A percentile compares a stretch with the other conserved stretches of the same genome.
phyloP scores from a whole-genome alignment of 202 grass and related monocot genomes.

The Bolboschoenoplectus hybrid region DNA sequence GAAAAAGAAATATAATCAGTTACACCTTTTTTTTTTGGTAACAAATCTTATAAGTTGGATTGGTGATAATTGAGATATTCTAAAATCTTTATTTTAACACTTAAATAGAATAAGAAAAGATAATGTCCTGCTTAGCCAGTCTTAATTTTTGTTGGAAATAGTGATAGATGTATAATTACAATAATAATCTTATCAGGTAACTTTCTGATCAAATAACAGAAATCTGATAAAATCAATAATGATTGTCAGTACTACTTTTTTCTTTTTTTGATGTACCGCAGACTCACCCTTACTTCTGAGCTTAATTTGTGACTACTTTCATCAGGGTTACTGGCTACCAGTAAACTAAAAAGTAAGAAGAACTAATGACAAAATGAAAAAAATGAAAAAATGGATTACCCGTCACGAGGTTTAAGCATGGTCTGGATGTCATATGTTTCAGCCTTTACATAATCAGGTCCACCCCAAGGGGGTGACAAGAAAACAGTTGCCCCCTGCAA shows the following conservation, averaged over 20 bases:
- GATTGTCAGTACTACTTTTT: no score
- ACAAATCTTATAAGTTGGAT: background rate
- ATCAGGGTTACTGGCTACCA: background rate
- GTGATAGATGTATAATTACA: background rate
- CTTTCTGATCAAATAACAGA: background rate
- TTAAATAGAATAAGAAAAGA: background rate
- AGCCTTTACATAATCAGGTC: slow-evolving; percentile 83
- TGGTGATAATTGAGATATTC: background rate
- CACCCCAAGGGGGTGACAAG: slow-evolving; percentile 97
- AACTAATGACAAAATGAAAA: slow-evolving; percentile 24
- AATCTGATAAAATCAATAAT: background rate
- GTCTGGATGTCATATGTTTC: slow-evolving; percentile 75
- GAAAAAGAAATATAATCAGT: background rate
- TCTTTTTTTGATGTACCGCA: background rate
- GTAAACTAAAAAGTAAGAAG: background rate
- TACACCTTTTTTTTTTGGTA: background rate
- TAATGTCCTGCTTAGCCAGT: background rate
- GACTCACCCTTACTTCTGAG: background rate
- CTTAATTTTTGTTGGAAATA: background rate
- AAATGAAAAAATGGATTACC: slow-evolving; percentile 52
- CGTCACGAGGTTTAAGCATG: slow-evolving; percentile 93
- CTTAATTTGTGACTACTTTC: background rate
- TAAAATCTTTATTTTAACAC: background rate
- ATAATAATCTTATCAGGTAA: background rate
- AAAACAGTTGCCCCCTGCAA: slow-evolving; percentile 79